Evolutionary conservation across 176 grass and related monocot species (phyloP), one percentile per base, ranked within the genome.

Genomic region (Phoenix dactylifera): DNA sequence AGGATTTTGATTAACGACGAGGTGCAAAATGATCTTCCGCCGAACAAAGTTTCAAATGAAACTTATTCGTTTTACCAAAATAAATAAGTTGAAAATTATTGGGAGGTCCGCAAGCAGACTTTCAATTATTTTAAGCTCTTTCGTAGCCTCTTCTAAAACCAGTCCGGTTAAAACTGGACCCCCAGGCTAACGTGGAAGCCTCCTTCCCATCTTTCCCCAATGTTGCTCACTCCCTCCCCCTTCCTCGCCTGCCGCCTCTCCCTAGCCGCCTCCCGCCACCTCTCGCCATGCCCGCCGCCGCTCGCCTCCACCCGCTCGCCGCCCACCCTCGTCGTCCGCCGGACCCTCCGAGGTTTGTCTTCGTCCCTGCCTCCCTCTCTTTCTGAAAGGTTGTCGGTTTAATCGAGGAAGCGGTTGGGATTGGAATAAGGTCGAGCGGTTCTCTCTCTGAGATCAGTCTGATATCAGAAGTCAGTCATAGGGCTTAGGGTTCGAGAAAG

Each of bases 191-290:
- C 9, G 35, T 12, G 35, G 10, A 14, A 44, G 35, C 35, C 35
- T 44, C 35, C 6, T 44, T 10, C 35, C 35, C 35, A 44, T 44
- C 35, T 44, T 28, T 12, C 35, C 1, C 35, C 35, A 44, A 68
- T 68, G 65, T 22, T 56, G 51, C 52, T 68, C 9, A 15, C 66
- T 22, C 72, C 57, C n/a, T 44, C 35, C 54, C 52, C 10, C 60
- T 22, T 7, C 66, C 51, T 79, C 55, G n/a, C 50, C n/a, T 51
- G 26, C 73, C 60, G 68, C 64, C 79, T 74, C 76, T 65, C 76
- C 69, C 74, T 50, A 39, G 64, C 73, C 68, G 60, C 74, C 65
- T 50, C 73, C 14, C 51, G 49, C 52, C 15, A 61, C 24, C 10
- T 22, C 16, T 44, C 20, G 1, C 18, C 29, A 7, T 22, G 26